These are phyloP conservation scores for Argentina anserina DNA, from an alignment of 306 rosid species.

Conservation along the genomic window DNA sequence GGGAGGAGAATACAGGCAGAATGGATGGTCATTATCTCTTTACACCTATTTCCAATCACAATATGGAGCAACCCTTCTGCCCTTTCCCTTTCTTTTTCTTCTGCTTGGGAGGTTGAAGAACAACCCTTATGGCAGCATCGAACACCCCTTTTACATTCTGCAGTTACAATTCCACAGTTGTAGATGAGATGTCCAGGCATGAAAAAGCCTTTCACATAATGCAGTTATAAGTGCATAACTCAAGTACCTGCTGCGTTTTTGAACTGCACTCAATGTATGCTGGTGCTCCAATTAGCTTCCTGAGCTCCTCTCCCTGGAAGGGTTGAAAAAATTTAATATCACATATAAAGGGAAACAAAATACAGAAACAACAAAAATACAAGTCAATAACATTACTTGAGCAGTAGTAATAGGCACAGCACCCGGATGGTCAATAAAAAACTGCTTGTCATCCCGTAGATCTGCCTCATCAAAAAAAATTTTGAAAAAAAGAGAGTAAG, in stretches of 20 bases:
- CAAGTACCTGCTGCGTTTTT: constrained; percentile 78
- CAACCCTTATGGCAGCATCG: constrained; percentile 95
- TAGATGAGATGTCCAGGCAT: constrained; percentile 9
- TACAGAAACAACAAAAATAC: background rate
- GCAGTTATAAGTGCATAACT: background rate
- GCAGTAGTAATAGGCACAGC: constrained; percentile 84
- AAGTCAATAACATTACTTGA: constrained; percentile 47
- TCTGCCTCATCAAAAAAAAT: constrained; percentile 52
- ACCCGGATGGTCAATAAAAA: constrained; percentile 91
- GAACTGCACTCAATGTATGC: constrained; percentile 98
- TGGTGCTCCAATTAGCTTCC: constrained; percentile 88
- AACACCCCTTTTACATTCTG: constrained; percentile 95
- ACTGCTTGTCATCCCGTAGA: constrained; percentile 96
- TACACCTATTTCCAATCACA: constrained; percentile 61
- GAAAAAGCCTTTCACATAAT: background rate
- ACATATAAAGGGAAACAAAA: background rate
- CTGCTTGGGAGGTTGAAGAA: constrained; percentile 98
- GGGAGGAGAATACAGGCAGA: constrained; percentile 38
- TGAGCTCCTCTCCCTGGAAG: constrained; percentile 92
- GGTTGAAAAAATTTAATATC: background rate
- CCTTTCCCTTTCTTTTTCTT: constrained; percentile 95
- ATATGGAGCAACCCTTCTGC: constrained; percentile 94
- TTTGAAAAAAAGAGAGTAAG: constrained; percentile 6
- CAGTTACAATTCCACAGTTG: constrained; percentile 20
- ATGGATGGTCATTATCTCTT: constrained; percentile 43